phyloP scores from a whole-genome alignment of 306 rosid species.

The Prunus campanulata region DNA sequence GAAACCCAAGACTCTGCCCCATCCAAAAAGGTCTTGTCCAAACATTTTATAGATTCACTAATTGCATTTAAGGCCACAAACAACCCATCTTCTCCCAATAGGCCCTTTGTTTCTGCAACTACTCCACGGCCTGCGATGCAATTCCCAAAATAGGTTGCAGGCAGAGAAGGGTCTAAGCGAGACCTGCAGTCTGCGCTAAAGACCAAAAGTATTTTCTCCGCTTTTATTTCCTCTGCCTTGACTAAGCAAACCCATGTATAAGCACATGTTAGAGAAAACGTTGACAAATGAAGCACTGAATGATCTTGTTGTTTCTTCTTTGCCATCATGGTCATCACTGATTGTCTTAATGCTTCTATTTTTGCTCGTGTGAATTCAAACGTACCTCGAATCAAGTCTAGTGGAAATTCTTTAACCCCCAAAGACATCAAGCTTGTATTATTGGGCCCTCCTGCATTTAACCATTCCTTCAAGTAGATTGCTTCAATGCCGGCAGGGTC shows the following conservation, averaged over 20 bases:
- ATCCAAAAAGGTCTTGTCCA: conserved; percentile 9
- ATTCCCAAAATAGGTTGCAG: conserved; percentile 25
- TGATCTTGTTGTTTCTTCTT: not conserved
- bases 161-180: conserved; percentile 14
- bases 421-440: conserved; percentile 11
- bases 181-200: conserved; percentile 21
- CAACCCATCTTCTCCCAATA: conserved; percentile 28
- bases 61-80: conserved; percentile 21
- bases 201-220: not conserved
- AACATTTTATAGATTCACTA: conserved; percentile 10
- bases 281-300: conserved; percentile 8
- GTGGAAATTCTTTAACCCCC: not conserved
- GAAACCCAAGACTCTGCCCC: conserved; percentile 16
- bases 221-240: conserved; percentile 19
- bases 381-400: conserved; percentile 3
- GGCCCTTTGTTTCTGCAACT: not conserved
- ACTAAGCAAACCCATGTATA: conserved; percentile 30
- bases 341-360: conserved; percentile 7
- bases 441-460: not conserved
- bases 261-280: conserved; percentile 16
- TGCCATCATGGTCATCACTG: too few relatives aligned
- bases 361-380: conserved; percentile 4
- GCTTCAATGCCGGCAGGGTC: conserved; percentile 3
- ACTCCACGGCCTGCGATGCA: conserved; percentile 2
- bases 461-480: not conserved